Evolutionary conservation across 2,329 filamentous ascomycete species (phyloP).

Genomic region (Diaporthe citri): DNA sequence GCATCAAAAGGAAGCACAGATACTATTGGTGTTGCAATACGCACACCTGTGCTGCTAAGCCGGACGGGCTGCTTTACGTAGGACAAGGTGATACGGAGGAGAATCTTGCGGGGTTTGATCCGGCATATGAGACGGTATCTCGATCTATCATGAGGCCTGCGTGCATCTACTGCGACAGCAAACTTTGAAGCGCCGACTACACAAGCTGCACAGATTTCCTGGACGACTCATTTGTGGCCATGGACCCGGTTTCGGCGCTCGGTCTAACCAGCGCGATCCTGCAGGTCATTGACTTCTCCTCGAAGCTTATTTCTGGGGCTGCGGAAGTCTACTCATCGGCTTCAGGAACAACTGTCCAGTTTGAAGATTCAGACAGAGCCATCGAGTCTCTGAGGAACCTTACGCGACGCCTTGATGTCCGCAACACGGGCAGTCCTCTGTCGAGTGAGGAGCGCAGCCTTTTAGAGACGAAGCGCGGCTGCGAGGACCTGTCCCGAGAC

Average conservation of each 20-base stretch:
- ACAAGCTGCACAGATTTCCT: neutral
- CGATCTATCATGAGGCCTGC: neutral
- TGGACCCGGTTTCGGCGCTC: slow-evolving; percentile 10
- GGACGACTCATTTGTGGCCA: neutral
- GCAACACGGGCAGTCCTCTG: neutral
- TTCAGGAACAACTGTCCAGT: neutral
- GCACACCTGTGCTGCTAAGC: neutral
- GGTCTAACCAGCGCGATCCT: slow-evolving; percentile 7
- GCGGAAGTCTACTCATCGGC: slow-evolving; percentile 13
- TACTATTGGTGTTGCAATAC: neutral
- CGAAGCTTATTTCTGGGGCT: slow-evolving; percentile 2
- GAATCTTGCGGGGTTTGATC: neutral
- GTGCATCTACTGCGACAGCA: neutral
- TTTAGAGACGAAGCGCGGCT: neutral
- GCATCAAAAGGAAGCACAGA: accelerated
- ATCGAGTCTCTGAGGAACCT: neutral
- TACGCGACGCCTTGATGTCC: neutral
- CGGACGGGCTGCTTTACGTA: neutral
- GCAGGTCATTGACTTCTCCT: slow-evolving; percentile 17
- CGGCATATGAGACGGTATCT: neutral
- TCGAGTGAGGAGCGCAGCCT: slow-evolving; percentile 1
- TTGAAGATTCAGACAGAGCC: neutral
- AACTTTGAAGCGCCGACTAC: neutral
- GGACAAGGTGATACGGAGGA: neutral
- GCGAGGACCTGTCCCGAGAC: neutral